Percentiles rank a stretch among this genome's conserved stretches.
These are phyloP conservation scores for Fusarium sublunatum DNA, from an alignment of 2,329 filamentous ascomycete genomes.

Conservation along the genomic window DNA sequence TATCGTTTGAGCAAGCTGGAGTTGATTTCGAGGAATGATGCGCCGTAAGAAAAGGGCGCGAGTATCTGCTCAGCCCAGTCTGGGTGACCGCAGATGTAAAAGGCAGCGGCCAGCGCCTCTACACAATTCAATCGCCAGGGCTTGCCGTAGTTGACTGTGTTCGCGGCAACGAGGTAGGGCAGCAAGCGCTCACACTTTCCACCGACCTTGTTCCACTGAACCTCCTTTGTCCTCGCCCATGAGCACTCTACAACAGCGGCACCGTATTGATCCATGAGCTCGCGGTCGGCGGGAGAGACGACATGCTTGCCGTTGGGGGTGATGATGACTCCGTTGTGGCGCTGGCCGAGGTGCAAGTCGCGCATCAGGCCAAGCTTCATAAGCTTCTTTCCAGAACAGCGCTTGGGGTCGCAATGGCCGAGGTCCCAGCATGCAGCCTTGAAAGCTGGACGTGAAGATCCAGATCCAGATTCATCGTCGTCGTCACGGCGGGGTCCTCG, in stretches of 20 bases:
- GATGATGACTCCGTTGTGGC: conserved; percentile 91
- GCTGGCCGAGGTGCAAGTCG: conserved; percentile 89
- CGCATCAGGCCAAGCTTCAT: conserved; percentile 95
- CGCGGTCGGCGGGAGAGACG: conserved; percentile 83
- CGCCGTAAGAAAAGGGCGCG: conserved; percentile 86
- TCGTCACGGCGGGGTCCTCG: conserved; percentile 59
- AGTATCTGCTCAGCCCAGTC: conserved; percentile 92
- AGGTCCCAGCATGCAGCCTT: conserved; percentile 98
- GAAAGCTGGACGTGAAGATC: conserved; percentile 66
- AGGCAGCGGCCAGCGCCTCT: conserved; percentile 92
- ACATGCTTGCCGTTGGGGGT: conserved; percentile 92
- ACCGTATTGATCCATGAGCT: conserved; percentile 86
- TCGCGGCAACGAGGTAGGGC: conserved; percentile 95
- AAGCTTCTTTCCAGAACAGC: conserved; percentile 94
- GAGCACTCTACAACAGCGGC: conserved; percentile 97
- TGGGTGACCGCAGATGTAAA: conserved; percentile 88
- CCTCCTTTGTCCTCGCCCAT: conserved; percentile 91
- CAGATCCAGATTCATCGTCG: conserved; percentile 50
- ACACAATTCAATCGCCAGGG: conserved; percentile 96
- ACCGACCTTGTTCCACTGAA: conserved; percentile 91
- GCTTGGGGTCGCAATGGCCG: conserved; percentile 95
- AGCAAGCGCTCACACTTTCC: conserved; percentile 91
- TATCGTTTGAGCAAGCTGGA: conserved; percentile 83
- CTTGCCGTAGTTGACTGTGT: conserved; percentile 96
- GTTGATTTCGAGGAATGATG: conserved; percentile 92